Base-by-base conservation (phyloP, 495 filamentous ascomycete species). In the Daldinia caldariorum region DNA sequence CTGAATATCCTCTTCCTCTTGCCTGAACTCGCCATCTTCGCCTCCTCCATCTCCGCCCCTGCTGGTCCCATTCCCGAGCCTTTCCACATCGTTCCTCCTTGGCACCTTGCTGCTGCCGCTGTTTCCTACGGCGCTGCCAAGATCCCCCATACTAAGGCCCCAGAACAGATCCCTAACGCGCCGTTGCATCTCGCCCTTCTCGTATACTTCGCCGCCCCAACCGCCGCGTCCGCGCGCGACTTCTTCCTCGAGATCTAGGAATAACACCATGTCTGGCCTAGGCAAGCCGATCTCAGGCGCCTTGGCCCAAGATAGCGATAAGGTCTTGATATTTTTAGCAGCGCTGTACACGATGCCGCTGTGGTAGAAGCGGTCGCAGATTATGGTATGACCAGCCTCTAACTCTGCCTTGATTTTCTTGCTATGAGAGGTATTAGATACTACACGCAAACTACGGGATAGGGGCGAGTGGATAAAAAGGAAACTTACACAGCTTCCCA, bases 361-460 rank as follows among this genome's bases (percentile, higher is more conserved):
- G 80, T 97, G 93, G 73, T 94, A 96, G 80, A 97, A 99, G 43
- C 95, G 89, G 79, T 99, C 95, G 58, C 94, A 87, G 32, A 99
- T 85, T 8, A 99, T 85, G 0, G 88, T 97, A 47, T 80, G 86
- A 14, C 94, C 94, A 6, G 79, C 77, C 8, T 79, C 69, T 22
- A 97, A 84, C 45, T 89, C 85, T 9, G 82, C 61, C 50, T 86
- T 75, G 35, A 95, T 94, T 38, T 82, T 84, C 61, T 83, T 79
- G 4, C 86, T 89, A 59, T 45, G 39, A 35, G 67, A 43, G 51
- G 22, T 37, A 58, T 29, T 0, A 70, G 26, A 60, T 20, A 38
- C 9, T 6, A 16, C 18, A 56, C 3, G 14, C 4, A 31, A 0
- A 13, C 14, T 32, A 13, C 22, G 9, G 10, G 7, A 13, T 32